Base-by-base conservation (phyloP, 2,329 filamentous ascomycete species). In the Fusarium sororula region DNA sequence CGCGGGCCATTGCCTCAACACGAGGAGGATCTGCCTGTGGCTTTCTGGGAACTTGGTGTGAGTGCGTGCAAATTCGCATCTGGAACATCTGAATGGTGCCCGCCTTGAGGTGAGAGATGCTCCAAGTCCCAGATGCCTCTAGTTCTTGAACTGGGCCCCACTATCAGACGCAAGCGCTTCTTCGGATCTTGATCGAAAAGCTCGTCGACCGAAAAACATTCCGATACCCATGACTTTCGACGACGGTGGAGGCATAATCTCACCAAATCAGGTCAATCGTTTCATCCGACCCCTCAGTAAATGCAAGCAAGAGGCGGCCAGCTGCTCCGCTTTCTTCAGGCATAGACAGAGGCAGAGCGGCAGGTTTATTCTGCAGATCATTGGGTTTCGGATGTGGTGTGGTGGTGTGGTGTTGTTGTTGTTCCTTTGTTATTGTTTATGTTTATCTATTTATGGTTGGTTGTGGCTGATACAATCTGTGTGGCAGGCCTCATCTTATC, bases 61-160 rank as follows among this genome's bases (percentile, higher is more conserved):
- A 61, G 59, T 74, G 70, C 60, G 59, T 74, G 70, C 60, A 74
- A 75, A 73, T 70, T 74, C 65, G 66, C 74, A 66, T 75, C 53
- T 72, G 50, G 61, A 74, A 70, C 68, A 70, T 75, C 54, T 79
- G 75, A 78, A 78, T 77, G 78, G 72, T 75, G 78, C 75, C 77
- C 70, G 75, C 72, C 73, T 78, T 74, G 68, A 58, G 64, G 66
- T 61, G 39, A 63, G 55, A 66, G 61, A 57, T 54, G 72, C 63
- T 73, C 60, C 30, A 51, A 35, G 48, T 53, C 30, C 48, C 35
- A 63, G 53, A 70, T 59, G 57, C 54, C 65, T 61, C 57, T 53
- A 55, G 70, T 51, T 53, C 44, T 66, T 65, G 53, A 38, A 15
- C 17, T 24, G 17, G 42, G 58, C 63, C 68, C 77, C 77, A 72